Percentiles rank a stretch among this genome's conserved stretches.
phyloP scores from a whole-genome alignment of 352 stramenopile species.

The Phytopythium montanum region DNA sequence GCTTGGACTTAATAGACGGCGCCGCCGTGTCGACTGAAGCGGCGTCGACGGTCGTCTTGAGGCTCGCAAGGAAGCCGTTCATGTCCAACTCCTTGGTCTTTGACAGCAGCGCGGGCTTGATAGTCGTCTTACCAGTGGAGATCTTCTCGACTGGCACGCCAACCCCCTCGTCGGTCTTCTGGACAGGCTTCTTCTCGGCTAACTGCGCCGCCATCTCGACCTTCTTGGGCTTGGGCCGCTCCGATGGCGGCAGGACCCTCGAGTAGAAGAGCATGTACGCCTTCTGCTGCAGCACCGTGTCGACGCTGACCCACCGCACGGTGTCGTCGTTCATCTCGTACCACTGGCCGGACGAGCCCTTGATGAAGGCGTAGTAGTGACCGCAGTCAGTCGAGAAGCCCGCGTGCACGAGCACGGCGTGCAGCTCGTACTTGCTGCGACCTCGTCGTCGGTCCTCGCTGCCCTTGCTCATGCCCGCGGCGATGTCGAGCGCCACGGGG shows the following conservation, averaged over 20 bases:
- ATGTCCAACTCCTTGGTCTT: constrained; percentile 55
- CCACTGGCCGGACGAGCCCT: constrained; percentile 86
- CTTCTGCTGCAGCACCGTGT: constrained; percentile 84
- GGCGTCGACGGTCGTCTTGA: constrained; percentile 34
- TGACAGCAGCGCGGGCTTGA: constrained; percentile 12
- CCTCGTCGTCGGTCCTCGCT: constrained; percentile 45
- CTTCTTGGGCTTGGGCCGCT: constrained; percentile 32
- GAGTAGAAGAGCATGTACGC: constrained; percentile 92
- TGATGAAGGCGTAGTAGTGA: constrained; percentile 91
- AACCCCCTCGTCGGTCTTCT: constrained; percentile 11
- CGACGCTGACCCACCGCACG: constrained; percentile 82
- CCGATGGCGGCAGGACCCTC: constrained; percentile 45
- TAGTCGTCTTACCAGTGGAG: not conserved
- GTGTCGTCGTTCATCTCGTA: constrained; percentile 92
- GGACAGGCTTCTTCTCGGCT: constrained; percentile 5
- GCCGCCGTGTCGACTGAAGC: not conserved
- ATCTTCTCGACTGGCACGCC: constrained; percentile 7
- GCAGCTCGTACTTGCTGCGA: constrained; percentile 66
- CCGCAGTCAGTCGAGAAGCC: constrained; percentile 87
- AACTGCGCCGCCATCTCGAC: constrained; percentile 3
- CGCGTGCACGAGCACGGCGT: constrained; percentile 84
- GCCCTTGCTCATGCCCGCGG: constrained; percentile 47
- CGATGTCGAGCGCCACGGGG: constrained; percentile 58
- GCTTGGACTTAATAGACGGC: not conserved
- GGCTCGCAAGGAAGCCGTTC: constrained; percentile 62